These are phyloP conservation scores for Claviceps paspali DNA, from an alignment of 2,329 filamentous ascomycete species.

Conservation along the genomic window DNA sequence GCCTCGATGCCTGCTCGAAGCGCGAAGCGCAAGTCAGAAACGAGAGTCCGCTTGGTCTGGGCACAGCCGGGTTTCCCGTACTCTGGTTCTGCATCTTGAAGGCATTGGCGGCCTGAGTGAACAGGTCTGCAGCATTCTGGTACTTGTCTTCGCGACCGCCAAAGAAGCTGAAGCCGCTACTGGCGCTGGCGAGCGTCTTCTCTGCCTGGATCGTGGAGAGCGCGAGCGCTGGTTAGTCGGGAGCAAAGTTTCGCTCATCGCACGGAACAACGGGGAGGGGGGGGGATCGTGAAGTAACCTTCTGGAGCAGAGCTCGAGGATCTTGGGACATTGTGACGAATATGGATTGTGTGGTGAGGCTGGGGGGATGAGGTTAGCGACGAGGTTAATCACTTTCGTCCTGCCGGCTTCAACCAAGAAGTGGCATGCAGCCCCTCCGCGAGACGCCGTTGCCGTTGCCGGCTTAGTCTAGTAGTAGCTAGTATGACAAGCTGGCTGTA, in stretches of 20 bases:
- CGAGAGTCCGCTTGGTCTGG: neutral
- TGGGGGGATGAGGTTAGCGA: too few relatives aligned
- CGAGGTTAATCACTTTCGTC: too few relatives aligned
- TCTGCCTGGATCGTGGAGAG: constrained; percentile 50
- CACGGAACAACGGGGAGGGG: constrained; percentile 4
- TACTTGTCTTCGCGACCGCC: constrained; percentile 78
- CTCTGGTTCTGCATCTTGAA: constrained; percentile 79
- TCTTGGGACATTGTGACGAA: constrained; percentile 51
- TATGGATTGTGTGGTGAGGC: neutral
- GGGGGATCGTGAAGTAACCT: constrained; percentile 33
- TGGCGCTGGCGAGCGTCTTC: constrained; percentile 59
- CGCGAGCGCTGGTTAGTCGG: constrained; percentile 5
- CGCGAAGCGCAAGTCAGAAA: neutral
- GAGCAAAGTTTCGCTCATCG: neutral
- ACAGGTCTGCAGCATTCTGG: constrained; percentile 76
- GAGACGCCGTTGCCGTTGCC: too few relatives aligned
- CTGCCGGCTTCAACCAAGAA: too few relatives aligned
- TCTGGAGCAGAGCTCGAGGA: constrained; percentile 62
- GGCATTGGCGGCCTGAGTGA: constrained; percentile 76
- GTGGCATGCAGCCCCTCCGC: too few relatives aligned
- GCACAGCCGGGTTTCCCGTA: constrained; percentile 23
- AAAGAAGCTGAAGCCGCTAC: constrained; percentile 78
- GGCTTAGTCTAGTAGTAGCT: too few relatives aligned
- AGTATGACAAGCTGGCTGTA: too few relatives aligned
- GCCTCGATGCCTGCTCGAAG: constrained; percentile 56